Base-by-base conservation (phyloP, 2,329 filamentous ascomycete genomes). In the Pezicula carpinea region DNA sequence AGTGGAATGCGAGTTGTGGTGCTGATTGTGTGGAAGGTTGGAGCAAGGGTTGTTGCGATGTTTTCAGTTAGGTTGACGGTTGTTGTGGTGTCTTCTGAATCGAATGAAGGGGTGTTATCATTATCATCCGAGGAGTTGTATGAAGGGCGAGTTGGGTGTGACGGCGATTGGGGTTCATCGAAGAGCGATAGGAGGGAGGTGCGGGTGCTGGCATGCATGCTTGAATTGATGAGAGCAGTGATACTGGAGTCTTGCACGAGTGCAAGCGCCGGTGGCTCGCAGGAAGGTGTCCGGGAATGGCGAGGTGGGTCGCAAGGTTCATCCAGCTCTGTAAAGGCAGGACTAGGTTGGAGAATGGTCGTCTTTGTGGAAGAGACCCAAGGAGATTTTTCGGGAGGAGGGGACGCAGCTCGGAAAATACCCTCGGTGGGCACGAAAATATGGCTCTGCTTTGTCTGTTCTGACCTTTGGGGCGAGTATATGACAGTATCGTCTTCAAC, bases 341-440 rank as follows among this genome's bases (percentile, higher is more conserved):
- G 19, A 8, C 26, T 33, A 11, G 32, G 35, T 18, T 53, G 41
- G 6, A 47, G 41, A 14, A 29, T 44, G 11, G 39, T 41, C 6
- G 52, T 43, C 39, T 59, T 56, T 15, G 52, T 52, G 22, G 54
- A 52, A 6, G 58, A 57, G 17, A 56, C 54, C 53, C 53, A 59
- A 8, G 57, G 51, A n/a, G 51, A 55, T 40, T 56, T 50, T 48
- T 60, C 53, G 18, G 50, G 54, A 32, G 52, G 31, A 31, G 59
- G 57, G 38, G 79, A 78, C 38, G 82, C 66, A 2, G 79, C 80
- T 40, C 77, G 75, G 60, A 85, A 83, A 46, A 80, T 77, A 40
- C 81, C 84, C 58, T 84, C 74, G 15, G 76, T 74, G 5, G 82
- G 79, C 11, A 80, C 75, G 55, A 85, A 79, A 45, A 82, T 73